Evolutionary conservation across 2,329 filamentous ascomycete species (phyloP).

Genomic region (Eutypella sp.): DNA sequence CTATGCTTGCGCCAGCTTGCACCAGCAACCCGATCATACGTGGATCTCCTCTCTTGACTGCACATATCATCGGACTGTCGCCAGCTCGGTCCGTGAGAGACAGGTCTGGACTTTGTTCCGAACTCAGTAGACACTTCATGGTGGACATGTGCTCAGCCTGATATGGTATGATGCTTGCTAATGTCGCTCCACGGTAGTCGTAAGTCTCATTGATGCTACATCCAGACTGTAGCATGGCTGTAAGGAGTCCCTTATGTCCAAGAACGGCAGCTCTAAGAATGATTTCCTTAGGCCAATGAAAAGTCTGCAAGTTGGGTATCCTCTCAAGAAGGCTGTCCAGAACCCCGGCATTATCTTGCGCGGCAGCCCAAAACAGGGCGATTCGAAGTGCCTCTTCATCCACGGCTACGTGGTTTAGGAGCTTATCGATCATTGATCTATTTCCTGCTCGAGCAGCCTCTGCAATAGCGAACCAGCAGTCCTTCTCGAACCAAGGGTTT

Average conservation of each 20-base stretch:
- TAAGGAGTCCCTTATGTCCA: conserved; percentile 1
- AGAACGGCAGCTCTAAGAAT: conserved; percentile 5
- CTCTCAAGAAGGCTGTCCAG: conserved; percentile 1
- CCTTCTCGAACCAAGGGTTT: neutral
- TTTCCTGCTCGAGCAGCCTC: conserved; percentile 6
- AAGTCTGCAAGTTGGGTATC: conserved; percentile 1
- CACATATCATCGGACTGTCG: neutral
- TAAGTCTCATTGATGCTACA: conserved; percentile 1
- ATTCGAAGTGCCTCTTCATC: conserved; percentile 3
- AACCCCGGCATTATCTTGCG: neutral
- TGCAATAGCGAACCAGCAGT: conserved; percentile 4
- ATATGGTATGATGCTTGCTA: neutral
- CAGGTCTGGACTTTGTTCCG: neutral
- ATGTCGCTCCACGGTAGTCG: neutral
- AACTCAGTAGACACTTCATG: neutral
- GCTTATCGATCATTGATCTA: neutral
- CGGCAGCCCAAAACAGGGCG: conserved; percentile 3
- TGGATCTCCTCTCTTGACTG: neutral
- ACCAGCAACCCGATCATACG: neutral
- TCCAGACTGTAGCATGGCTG: neutral
- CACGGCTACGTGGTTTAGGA: conserved; percentile 1
- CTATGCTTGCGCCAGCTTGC: neutral
- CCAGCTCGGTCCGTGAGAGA: neutral
- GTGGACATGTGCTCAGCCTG: neutral
- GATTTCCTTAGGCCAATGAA: conserved; percentile 5